Percentiles rank a stretch among this genome's conserved stretches.
These are phyloP conservation scores for Salinomyces thailandicus DNA, from an alignment of 2,329 filamentous ascomycete genomes.

Conservation along the genomic window DNA sequence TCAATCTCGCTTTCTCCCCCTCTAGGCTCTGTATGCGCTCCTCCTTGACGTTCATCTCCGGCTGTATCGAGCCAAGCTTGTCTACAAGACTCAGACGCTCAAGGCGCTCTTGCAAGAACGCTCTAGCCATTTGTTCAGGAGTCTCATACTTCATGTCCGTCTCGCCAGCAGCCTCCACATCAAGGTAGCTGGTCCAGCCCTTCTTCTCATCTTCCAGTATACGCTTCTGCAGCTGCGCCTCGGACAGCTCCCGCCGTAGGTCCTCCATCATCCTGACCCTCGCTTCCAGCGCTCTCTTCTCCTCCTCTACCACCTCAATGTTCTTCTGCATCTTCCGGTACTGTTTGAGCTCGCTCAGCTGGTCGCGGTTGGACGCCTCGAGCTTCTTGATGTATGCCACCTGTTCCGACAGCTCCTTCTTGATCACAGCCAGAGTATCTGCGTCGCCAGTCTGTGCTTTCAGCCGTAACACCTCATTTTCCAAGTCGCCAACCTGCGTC, in stretches of 20 bases:
- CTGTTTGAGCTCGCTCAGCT: conserved; percentile 67
- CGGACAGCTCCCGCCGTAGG: conserved; percentile 64
- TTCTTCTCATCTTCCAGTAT: conserved; percentile 78
- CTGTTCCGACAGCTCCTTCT: conserved; percentile 80
- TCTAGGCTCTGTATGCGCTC: conserved; percentile 63
- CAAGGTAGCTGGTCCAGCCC: conserved; percentile 78
- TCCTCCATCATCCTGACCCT: conserved; percentile 65
- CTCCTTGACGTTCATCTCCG: conserved; percentile 68
- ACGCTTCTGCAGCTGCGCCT: conserved; percentile 71
- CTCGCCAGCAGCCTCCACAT: conserved; percentile 52
- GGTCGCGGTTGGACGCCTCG: conserved; percentile 70
- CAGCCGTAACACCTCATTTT: conserved; percentile 71
- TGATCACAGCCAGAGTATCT: conserved; percentile 75
- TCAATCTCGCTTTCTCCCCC: conserved; percentile 54
- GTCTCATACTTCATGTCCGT: conserved; percentile 68
- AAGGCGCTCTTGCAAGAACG: conserved; percentile 70
- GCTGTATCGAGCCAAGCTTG: conserved; percentile 65
- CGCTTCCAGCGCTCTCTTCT: conserved; percentile 74
- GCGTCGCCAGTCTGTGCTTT: conserved; percentile 81
- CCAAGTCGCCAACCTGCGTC: conserved; percentile 58
- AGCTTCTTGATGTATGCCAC: conserved; percentile 81
- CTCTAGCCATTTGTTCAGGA: conserved; percentile 75
- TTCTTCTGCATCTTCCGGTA: conserved; percentile 72
- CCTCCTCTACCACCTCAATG: conserved; percentile 89
- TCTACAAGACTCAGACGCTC: conserved; percentile 72